These are phyloP conservation scores for Neurospora tetrasperma DNA, from an alignment of 495 filamentous ascomycete species.

Conservation along the genomic window DNA sequence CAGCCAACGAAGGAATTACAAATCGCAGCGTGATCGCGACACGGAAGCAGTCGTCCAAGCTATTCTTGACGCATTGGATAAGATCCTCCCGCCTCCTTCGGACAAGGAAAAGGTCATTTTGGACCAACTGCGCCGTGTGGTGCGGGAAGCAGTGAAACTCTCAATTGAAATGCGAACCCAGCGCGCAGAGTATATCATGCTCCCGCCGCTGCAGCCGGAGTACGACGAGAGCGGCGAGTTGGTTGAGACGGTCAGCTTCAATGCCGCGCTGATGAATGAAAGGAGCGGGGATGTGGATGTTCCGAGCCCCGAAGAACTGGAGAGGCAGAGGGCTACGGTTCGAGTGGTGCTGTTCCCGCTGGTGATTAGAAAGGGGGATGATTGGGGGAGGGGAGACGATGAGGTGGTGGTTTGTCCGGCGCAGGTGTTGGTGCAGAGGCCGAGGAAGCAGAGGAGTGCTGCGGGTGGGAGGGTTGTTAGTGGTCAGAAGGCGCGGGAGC, in stretches of 20 bases:
- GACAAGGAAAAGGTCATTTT: constrained; percentile 64
- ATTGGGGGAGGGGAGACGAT: constrained; percentile 70
- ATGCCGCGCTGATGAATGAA: constrained; percentile 87
- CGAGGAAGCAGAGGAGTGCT: background rate
- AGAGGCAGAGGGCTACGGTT: constrained; percentile 64
- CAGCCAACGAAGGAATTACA: constrained; percentile 62
- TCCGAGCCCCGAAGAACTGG: constrained; percentile 58
- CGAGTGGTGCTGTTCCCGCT: constrained; percentile 88
- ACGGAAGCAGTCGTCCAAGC: constrained; percentile 83
- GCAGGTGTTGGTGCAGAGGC: constrained; percentile 65
- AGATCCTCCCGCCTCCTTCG: constrained; percentile 71
- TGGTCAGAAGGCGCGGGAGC: constrained; percentile 8
- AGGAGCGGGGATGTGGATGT: constrained; percentile 52
- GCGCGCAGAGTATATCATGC: constrained; percentile 92
- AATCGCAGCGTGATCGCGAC: constrained; percentile 65
- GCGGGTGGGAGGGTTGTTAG: background rate
- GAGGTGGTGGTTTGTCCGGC: constrained; percentile 91
- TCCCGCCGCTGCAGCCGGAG: constrained; percentile 87
- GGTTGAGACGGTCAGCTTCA: constrained; percentile 64
- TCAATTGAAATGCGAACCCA: constrained; percentile 96
- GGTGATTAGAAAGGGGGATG: constrained; percentile 89
- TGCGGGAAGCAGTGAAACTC: constrained; percentile 72
- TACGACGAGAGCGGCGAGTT: constrained; percentile 91
- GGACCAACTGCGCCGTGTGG: constrained; percentile 70
- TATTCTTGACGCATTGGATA: constrained; percentile 66